These are phyloP conservation scores for Eucalyptus cladocalyx DNA, from an alignment of 345 rosid genomes.

Conservation along the genomic window DNA sequence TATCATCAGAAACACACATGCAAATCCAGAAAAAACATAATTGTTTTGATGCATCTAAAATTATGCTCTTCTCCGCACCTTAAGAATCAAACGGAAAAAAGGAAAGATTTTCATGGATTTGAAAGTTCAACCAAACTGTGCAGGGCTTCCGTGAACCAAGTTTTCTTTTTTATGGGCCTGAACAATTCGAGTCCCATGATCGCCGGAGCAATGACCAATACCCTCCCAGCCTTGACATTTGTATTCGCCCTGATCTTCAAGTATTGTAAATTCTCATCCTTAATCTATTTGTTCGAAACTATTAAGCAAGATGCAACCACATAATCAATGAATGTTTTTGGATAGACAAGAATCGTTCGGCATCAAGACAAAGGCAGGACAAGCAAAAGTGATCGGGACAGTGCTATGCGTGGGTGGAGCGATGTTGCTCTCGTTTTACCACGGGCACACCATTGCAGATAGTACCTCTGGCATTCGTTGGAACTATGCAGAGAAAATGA, in stretches of 20 bases:
- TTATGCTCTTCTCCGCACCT: neutral
- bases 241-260: constrained; percentile 68
- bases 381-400: constrained; percentile 79
- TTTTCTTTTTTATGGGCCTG: constrained; percentile 72
- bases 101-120: neutral
- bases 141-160: constrained; percentile 73
- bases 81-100: neutral
- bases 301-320: neutral
- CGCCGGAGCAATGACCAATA: constrained; percentile 76
- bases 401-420: constrained; percentile 77
- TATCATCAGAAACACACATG: neutral
- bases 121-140: neutral
- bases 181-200: constrained; percentile 61
- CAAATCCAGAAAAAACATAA: neutral
- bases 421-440: constrained; percentile 86
- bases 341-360: constrained; percentile 64
- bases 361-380: constrained; percentile 50
- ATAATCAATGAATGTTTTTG: neutral
- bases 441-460: constrained; percentile 40
- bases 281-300: neutral
- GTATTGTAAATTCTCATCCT: neutral
- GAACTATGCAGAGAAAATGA: constrained; percentile 41
- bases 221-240: constrained; percentile 75
- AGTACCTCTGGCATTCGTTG: constrained; percentile 69
- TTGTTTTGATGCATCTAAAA: neutral